Evolutionary conservation across 768 basidiomycete genomes (phyloP).

Genomic region (Termitomyces sp.): DNA sequence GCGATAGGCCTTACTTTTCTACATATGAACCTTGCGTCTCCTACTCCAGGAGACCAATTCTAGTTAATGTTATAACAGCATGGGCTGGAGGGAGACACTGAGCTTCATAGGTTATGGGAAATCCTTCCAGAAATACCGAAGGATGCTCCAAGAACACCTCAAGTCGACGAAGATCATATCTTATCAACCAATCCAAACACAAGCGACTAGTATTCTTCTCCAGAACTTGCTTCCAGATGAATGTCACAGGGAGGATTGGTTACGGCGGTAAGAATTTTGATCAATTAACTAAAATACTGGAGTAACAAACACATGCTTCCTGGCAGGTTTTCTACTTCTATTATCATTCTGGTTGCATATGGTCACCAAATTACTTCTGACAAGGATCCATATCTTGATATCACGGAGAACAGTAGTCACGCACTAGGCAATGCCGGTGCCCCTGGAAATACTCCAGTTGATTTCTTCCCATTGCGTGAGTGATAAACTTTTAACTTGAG

Average conservation of each 20-base stretch:
- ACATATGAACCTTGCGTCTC: slow-evolving; percentile 15
- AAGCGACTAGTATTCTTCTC: too few species aligned
- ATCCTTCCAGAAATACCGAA: background rate
- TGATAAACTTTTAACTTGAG: background rate
- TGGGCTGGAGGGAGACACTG: slow-evolving; percentile 4
- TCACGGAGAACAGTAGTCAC: slow-evolving; percentile 1
- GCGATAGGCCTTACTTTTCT: slow-evolving; percentile 20
- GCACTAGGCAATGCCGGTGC: slow-evolving; percentile 6
- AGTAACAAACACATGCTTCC: too few species aligned
- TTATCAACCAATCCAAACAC: too few species aligned
- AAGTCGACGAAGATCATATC: too few species aligned
- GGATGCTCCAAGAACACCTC: too few species aligned
- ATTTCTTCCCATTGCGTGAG: slow-evolving; percentile 18
- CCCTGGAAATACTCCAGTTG: slow-evolving; percentile 12
- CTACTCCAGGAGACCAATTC: background rate
- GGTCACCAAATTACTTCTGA: slow-evolving; percentile 12
- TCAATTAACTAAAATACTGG: too few species aligned
- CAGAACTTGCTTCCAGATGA: too few species aligned
- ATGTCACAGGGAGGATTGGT: too few species aligned
- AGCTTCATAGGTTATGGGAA: background rate
- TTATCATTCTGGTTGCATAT: slow-evolving; percentile 13
- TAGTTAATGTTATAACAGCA: background rate
- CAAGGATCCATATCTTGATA: slow-evolving; percentile 12
- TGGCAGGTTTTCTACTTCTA: slow-evolving; percentile 13
- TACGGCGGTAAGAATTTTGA: too few species aligned